Base-by-base conservation (phyloP, 108 stramenopile species). In the Cylindrotheca closterium region DNA sequence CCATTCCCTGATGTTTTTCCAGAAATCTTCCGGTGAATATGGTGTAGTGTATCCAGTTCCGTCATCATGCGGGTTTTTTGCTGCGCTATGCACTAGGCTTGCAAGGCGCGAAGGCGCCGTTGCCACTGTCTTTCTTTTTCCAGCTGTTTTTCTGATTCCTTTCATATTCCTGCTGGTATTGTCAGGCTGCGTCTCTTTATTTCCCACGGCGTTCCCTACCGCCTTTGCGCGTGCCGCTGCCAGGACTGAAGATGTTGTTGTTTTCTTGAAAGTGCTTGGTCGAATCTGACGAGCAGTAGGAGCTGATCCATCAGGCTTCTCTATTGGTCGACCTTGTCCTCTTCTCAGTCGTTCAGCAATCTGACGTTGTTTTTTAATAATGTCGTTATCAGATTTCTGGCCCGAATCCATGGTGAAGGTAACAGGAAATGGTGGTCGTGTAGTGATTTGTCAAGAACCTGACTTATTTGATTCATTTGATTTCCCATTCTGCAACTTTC, bases 1-100 rank as follows among this genome's bases (percentile, higher is more conserved):
- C 93, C 93, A 94, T n/a, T 80, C 71, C 15, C 84, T 71, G 19
- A 94, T 74, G 47, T 81, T 81, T 32, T 84, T 84, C 89, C 89
- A 94, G 67, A 88, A 94, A 45, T 82, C 85, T 47, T 86, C 85
- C 21, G 77, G 76, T 12, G 77, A n/a, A n/a, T n/a, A n/a, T n/a
- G n/a, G n/a, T n/a, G n/a, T n/a, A n/a, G n/a, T n/a, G n/a, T n/a
- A n/a, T n/a, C n/a, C n/a, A n/a, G n/a, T n/a, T n/a, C n/a, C n/a
- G 24, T 34, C 57, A n/a, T 73, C 64, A 30, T 73, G 55, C 4
- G 5, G 47, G 15, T 26, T 34, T 21, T 26, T 27, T 5, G 53
- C 46, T 19, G 60, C 59, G 12, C 37, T 64, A 8, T 64, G 63
- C 4, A 64, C 51, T 8, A 64, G 51, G 23, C n/a, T 64, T n/a